Conservation (phyloP, 768 basidiomycete genomes). For the Termitomyces sp. region DNA sequence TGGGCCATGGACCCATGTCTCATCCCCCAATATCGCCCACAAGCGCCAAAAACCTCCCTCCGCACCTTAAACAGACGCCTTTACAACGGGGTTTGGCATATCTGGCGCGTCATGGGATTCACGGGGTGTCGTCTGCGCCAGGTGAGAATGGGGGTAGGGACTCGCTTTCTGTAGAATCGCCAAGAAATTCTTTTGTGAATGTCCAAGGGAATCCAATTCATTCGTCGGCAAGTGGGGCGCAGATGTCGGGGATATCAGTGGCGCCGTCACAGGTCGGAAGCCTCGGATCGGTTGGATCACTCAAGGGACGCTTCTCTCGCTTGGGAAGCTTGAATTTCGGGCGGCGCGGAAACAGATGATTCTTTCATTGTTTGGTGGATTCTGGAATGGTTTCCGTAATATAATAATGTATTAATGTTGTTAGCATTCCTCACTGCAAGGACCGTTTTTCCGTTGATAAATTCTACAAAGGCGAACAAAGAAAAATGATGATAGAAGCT, state of each 20-base stretch:
- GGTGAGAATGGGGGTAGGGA: conserved; percentile 56
- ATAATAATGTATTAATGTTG: not conserved
- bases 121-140: conserved; percentile 73
- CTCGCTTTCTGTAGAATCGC: conserved; percentile 59
- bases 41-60: conserved; percentile 17
- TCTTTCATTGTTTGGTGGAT: conserved; percentile 7
- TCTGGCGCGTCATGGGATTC: conserved; percentile 77
- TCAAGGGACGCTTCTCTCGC: conserved; percentile 70
- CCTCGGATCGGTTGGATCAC: conserved; percentile 49
- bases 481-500: conserved; percentile 8
- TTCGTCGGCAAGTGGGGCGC: conserved; percentile 26
- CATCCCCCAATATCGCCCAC: conserved; percentile 32
- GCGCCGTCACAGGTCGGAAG: conserved; percentile 61
- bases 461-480: conserved; percentile 1
- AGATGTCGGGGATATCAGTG: conserved; percentile 51
- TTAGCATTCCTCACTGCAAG: not conserved
- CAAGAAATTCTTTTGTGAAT: conserved; percentile 71
- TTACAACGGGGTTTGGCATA: conserved; percentile 78
- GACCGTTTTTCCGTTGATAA: not conserved
- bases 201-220: conserved; percentile 46
- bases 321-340: conserved; percentile 73
- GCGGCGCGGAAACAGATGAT: conserved; percentile 30
- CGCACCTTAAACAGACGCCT: conserved; percentile 56
- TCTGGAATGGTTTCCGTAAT: not conserved
- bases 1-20: conserved; percentile 38